Base-by-base conservation (phyloP, 2,329 filamentous ascomycete species). In the Neurospora sp. region DNA sequence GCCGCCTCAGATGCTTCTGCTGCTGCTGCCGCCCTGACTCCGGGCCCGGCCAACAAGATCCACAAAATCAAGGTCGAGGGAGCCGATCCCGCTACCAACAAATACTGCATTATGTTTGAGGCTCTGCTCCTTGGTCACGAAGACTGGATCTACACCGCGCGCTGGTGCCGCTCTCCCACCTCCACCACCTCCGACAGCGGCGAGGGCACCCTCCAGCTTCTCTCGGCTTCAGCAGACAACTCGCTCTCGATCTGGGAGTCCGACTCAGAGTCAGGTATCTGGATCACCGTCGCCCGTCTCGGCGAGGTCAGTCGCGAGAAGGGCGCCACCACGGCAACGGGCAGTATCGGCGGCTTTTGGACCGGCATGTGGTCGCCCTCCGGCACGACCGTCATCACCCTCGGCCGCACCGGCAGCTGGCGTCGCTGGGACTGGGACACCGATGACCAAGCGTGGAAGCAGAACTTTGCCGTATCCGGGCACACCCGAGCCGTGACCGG, bases 281-380 rank as follows among this genome's bases (percentile, higher is more conserved):
- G 96, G 96, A 85, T 97, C 28, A 96, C 93, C 69, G 87, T 87
- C 66, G 91, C 92, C 15, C 86, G 96, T 71, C 86, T 99, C 46
- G 96, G 96, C 66, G 96, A 98, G 80, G 96, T 98, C 70, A 97
- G 93, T 79, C 87, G 91, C 17, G 93, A 97, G 77, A 98, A 99
- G 78, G 96, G 96, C 9, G 96, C 96, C 0, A 98, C 96, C 0
- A 97, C 95, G 3, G 96, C 96, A 0, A 99, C 96, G 0, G 96
- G 96, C 66, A 97, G 94, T 78, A 93, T 93, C 1, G 96, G 96
- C 72, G 96, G 96, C 0, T 97, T 98, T 79, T 99, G 96, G 95
- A 93, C 92, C 13, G 95, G 94, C 0, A 84, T 98, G 0, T 99
- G 96, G 96, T 91, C 92, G 6, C 92, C 93, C 3, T 85, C 90